phyloP scores from a whole-genome alignment of 257 asterid species.

The Scutellaria barbata region DNA sequence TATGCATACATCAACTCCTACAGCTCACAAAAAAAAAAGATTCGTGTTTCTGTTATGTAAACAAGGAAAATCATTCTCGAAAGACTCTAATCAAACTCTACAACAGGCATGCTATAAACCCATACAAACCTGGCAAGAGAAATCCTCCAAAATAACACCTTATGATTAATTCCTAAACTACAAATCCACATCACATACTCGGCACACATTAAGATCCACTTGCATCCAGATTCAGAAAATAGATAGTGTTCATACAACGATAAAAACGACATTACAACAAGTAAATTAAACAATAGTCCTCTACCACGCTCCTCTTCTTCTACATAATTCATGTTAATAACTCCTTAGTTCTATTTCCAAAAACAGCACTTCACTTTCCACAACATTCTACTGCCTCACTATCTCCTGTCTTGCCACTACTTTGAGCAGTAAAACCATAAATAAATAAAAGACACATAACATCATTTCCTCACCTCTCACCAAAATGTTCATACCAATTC shows the following conservation, averaged over 20 bases:
- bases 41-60: conserved; percentile 2
- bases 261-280: neutral
- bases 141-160: too few relatives aligned
- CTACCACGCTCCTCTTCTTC: neutral
- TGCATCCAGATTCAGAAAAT: neutral
- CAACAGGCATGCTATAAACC: too few relatives aligned
- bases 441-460: neutral
- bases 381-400: neutral
- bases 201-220: neutral
- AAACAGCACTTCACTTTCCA: conserved; percentile 6
- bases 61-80: neutral
- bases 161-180: too few relatives aligned
- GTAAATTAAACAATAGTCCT: neutral
- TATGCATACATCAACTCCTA: neutral
- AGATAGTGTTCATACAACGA: neutral
- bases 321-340: neutral
- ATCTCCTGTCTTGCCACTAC: conserved; percentile 7
- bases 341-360: neutral
- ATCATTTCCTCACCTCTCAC: neutral
- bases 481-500: neutral
- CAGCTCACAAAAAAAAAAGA: neutral
- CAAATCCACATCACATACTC: too few relatives aligned
- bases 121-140: too few relatives aligned
- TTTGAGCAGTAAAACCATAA: conserved; percentile 5
- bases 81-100: too few relatives aligned